phyloP scores from a whole-genome alignment of 768 basidiomycete genomes.

The Trametes cinnabarina region DNA sequence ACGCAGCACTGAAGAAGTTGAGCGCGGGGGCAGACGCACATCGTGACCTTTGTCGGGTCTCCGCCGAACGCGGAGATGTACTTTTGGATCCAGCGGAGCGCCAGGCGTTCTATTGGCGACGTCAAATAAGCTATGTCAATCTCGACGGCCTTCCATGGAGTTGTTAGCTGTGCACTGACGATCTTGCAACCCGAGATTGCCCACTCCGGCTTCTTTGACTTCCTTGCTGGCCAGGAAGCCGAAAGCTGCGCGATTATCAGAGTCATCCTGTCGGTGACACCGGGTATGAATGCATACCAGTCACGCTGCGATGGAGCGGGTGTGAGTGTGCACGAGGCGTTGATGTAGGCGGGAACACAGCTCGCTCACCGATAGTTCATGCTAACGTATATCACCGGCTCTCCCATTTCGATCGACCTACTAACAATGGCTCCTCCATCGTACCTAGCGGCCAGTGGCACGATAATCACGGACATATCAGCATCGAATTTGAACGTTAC shows the following conservation, averaged over 20 bases:
- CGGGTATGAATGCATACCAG: neutral
- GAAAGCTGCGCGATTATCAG: constrained; percentile 27
- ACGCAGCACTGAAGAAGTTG: neutral
- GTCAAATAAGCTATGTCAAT: neutral
- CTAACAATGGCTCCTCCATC: constrained; percentile 44
- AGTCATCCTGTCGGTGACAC: neutral
- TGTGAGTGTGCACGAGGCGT: too few species aligned
- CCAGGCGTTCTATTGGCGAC: constrained; percentile 33
- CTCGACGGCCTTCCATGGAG: neutral
- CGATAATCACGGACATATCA: too few species aligned
- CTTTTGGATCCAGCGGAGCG: constrained; percentile 43
- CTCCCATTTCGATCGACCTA: constrained; percentile 41
- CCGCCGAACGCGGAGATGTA: constrained; percentile 45
- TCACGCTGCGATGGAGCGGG: neutral
- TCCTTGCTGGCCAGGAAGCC: constrained; percentile 44
- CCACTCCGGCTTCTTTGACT: constrained; percentile 37
- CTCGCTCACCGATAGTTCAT: constrained; percentile 48
- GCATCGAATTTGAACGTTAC: too few species aligned
- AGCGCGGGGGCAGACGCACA: constrained; percentile 27
- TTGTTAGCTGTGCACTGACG: constrained; percentile 30
- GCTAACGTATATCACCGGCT: constrained; percentile 51
- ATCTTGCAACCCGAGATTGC: constrained; percentile 54
- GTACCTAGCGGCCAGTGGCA: constrained; percentile 32
- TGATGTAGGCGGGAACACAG: too few species aligned
- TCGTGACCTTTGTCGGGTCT: constrained; percentile 44